Evolutionary conservation across 129 eudicot species (phyloP), one percentile per base, ranked within the genome.

Genomic region (Cynara cardunculus): DNA sequence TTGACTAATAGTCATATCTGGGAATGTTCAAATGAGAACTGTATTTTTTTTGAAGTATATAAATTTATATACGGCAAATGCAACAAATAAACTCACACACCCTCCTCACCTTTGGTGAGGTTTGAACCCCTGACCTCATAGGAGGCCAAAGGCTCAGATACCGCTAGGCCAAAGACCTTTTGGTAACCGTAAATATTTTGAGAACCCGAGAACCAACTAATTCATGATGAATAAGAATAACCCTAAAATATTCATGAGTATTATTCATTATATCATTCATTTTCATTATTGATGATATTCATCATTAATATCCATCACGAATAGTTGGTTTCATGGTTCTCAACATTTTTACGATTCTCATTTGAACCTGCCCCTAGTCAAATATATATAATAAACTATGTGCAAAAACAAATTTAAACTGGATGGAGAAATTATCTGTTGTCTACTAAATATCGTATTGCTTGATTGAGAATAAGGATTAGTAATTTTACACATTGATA

Each of bases 401-500:
- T 31, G 16, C 64, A 19, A 53, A 53, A 24, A 53, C 24, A 18
- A 41, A 41, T 53, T 53, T 18, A 12, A 49, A 16, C 18, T 49
- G 64, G 5, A 53, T 53, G 24, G 9, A 53, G 64, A 24, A 24
- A 53, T 53, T 53, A 53, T 53, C 18, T 53, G 64, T 53, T 4
- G 18, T 53, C 64, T 53, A 16, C 64, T 53, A 53, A 53, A 53
- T 18, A 53, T 53, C 4, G 22, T 53, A 18, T 53, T 53, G n/a
- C 61, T 49, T 21, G 61, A 14, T 49, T 4, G 21, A 16, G 5
- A 21, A 14, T n/a, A 18, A 14, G 7, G 7, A 56, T 5, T 56
- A 56, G 65, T 56, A 56, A 56, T 18, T 24, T 56, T 68, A 46
- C 1, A 37, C 21, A 8, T 77, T 79, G 75, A 71, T 83, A 75